Base-by-base conservation (phyloP, 106 monocot genomes). In the Chionographis japonica region DNA sequence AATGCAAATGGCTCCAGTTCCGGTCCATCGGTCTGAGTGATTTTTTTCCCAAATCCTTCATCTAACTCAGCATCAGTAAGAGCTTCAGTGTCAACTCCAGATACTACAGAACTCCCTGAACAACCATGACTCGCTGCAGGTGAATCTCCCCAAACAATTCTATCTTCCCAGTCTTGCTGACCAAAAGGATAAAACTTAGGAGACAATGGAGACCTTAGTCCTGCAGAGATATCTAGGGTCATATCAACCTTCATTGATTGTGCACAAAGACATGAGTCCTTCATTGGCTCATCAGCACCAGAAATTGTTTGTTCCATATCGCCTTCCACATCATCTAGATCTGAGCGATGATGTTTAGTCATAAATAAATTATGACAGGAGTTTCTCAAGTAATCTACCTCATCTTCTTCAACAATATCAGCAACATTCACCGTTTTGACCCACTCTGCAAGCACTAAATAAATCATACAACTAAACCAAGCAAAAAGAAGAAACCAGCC, bases 101-200 rank as follows among this genome's bases (percentile, higher is more conserved):
- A 84, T 52, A 72, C 58, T 41, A 76, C 63, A 87, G 70, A 80
- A 73, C 74, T 87, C 50, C 62, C 76, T 58, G 75, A 76, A 6
- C 50, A 61, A 46, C 41, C 72, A 65, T 78, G 73, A 74, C 74
- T 78, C 12, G 53, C 38, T 60, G 75, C 37, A 27, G 97, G 90
- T 74, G 97, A 98, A 77, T 92, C 90, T 56, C 87, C 92, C 97
- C 97, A 98, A 74, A 92, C 42, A 72, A 98, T 98, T 69, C 62
- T 74, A 62, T 90, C 70, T 78, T 98, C 97, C 97, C 97, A 98
- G 54, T 92, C 78, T 72, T 85, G 82, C 67, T 98, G 90, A 81
- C 90, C 90, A 75, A 98, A 75, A 69, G 97, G 97, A 73, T 89
- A 92, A 76, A 98, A 72, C 53, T 85, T 80, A 66, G 89, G 89